Conservation (phyloP, 768 basidiomycete species). For the Leccinum imitatum region DNA sequence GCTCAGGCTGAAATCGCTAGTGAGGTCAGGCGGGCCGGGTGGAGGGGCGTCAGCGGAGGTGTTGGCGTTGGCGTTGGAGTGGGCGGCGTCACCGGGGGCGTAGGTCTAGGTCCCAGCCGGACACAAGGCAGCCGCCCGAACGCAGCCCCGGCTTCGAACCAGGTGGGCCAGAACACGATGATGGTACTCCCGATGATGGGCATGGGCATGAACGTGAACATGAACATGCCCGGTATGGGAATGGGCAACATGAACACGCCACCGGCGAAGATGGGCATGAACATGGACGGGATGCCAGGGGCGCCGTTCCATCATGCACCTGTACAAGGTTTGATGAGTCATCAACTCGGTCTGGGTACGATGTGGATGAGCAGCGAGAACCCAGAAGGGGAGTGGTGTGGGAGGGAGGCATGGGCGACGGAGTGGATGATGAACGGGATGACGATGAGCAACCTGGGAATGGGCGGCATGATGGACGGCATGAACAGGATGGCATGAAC, state of each 20-base stretch:
- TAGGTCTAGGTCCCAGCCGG: too few species aligned
- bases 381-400: slow-evolving; percentile 25
- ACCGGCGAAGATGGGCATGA: slow-evolving; percentile 42
- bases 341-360: slow-evolving; percentile 22
- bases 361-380: slow-evolving; percentile 38
- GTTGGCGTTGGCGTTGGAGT: too few species aligned
- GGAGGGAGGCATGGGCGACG: slow-evolving; percentile 39
- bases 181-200: too few species aligned
- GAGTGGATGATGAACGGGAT: slow-evolving; percentile 43
- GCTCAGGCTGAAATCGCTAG: too few species aligned
- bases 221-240: slow-evolving; percentile 39
- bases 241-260: slow-evolving; percentile 27
- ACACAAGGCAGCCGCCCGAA: too few species aligned
- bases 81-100: too few species aligned
- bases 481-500: not conserved
- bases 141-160: too few species aligned
- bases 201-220: slow-evolving; percentile 40
- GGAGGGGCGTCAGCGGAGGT: too few species aligned
- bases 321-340: slow-evolving; percentile 3
- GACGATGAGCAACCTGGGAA: slow-evolving; percentile 36
- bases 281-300: slow-evolving; percentile 33
- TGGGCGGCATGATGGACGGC: slow-evolving; percentile 27
- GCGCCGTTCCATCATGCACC: slow-evolving; percentile 23
- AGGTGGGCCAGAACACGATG: too few species aligned
- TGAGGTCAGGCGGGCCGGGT: too few species aligned